phyloP scores from a whole-genome alignment of 2,329 filamentous ascomycete species.

The Nemania diffusa region DNA sequence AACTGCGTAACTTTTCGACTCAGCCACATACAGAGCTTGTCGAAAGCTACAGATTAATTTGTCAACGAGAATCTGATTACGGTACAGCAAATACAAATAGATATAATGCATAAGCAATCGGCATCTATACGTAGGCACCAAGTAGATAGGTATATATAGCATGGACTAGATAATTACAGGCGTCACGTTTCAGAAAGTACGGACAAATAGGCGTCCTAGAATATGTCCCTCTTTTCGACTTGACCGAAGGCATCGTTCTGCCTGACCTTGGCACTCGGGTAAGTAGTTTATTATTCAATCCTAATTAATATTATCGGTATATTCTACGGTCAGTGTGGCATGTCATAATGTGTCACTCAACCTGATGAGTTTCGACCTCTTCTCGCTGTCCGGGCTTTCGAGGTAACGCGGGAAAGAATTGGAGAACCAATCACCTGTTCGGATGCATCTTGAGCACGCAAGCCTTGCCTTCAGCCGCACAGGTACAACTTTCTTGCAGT shows the following conservation, averaged over 20 bases:
- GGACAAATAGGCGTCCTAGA: neutral
- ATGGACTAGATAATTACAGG: no score
- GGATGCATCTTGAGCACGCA: neutral
- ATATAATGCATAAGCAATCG: no score
- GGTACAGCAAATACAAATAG: conserved; percentile 20
- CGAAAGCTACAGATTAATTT: conserved; percentile 10
- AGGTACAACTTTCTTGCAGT: neutral
- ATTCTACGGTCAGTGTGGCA: no score
- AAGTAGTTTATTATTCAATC: no score
- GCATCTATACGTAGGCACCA: neutral
- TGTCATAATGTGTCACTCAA: neutral
- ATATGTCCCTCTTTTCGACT: neutral
- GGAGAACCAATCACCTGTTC: neutral
- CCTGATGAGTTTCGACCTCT: neutral
- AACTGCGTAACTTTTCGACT: neutral
- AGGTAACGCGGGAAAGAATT: neutral
- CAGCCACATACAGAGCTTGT: neutral
- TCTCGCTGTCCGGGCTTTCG: neutral
- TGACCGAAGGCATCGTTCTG: neutral
- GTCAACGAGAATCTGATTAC: conserved; percentile 18
- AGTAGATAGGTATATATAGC: neutral
- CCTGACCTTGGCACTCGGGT: neutral
- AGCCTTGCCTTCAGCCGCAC: neutral
- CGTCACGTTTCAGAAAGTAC: no score
- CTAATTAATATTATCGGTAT: no score